Evolutionary conservation across 176 grass and related monocot species (phyloP), one percentile per base, ranked within the genome.

Genomic region (Canna indica): DNA sequence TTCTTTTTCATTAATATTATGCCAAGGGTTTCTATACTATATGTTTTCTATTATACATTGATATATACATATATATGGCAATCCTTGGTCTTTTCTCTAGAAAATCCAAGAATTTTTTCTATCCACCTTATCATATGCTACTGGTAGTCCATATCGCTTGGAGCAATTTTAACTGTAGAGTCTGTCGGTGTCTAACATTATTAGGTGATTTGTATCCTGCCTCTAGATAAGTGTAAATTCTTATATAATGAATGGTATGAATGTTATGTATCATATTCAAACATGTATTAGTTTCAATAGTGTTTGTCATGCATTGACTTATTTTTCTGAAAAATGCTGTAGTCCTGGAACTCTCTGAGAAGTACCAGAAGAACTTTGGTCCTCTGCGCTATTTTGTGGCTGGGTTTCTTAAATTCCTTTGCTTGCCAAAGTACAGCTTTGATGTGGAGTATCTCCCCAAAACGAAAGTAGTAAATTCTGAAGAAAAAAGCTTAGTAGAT

Each of bases 291-390:
- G 2, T 15, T 11, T 30, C 11, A 26, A 66, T 24, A 66, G 63
- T 66, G 35, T n/a, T 66, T 66, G 29, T 25, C 7, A n/a, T 32
- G 28, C 50, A 4, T 47, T 34, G 14, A 10, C 8, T 5, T 78
- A 24, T 73, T 75, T 11, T 33, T 58, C 36, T 33, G 86, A 84
- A 79, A 25, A 38, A 39, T 25, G 34, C n/a, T 86, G 76, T 82
- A 99, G 90, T 99, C 70, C 76, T 99, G 58, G 95, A 90, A 75
- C 86, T 99, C 80, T 99, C 95, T 36, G 90, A 94, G 66, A 99
- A 88, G 79, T 99, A 94, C 78, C 95, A 99, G 71, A 94, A 94
- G 70, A 83, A 70, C 85, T 99, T 88, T 53, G 90, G 94, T 17
- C 94, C 94, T 41, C 80, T 99, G 62, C 86, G 94, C 45, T 99